phyloP scores from a whole-genome alignment of 2,329 filamentous ascomycete genomes.

The Arachnomyces sp. region DNA sequence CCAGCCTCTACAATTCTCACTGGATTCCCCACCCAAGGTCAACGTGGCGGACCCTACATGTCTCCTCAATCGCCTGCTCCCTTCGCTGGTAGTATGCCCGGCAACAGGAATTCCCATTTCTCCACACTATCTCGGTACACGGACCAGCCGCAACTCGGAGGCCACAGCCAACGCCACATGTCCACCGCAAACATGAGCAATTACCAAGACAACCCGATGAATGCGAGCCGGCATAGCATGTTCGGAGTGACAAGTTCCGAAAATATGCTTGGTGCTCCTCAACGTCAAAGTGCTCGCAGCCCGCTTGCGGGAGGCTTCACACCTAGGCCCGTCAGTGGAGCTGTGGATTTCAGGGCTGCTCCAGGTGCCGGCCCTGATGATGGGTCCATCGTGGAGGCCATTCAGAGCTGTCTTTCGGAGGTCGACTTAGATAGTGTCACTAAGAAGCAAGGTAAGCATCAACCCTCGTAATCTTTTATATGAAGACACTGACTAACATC shows the following conservation, averaged over 20 bases:
- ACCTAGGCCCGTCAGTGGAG: slow-evolving; percentile 47
- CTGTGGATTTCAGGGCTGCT: slow-evolving; percentile 51
- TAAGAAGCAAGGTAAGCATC: slow-evolving; percentile 72
- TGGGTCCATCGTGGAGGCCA: slow-evolving; percentile 70
- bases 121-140: slow-evolving; percentile 59
- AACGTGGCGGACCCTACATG: slow-evolving; percentile 57
- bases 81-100: slow-evolving; percentile 48
- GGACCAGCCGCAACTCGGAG: slow-evolving; percentile 46
- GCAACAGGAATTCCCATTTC: slow-evolving; percentile 61
- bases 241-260: slow-evolving; percentile 38
- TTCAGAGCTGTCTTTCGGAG: slow-evolving; percentile 72
- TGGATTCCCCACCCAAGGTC: slow-evolving; percentile 63
- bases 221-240: slow-evolving; percentile 36
- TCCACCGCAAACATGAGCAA: slow-evolving; percentile 50
- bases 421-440: slow-evolving; percentile 95
- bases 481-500: slow-evolving; percentile 1
- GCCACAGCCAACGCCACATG: slow-evolving; percentile 46
- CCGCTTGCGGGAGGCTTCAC: slow-evolving; percentile 40
- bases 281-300: slow-evolving; percentile 36
- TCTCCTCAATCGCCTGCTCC: slow-evolving; percentile 74
- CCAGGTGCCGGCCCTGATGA: slow-evolving; percentile 63
- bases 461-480: neutral
- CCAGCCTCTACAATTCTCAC: slow-evolving; percentile 78
- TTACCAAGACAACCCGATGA: slow-evolving; percentile 38
- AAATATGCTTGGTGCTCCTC: slow-evolving; percentile 33